phyloP scores from a whole-genome alignment of 2,329 filamentous ascomycete species.

The Phaeosphaeriaceae sp. region DNA sequence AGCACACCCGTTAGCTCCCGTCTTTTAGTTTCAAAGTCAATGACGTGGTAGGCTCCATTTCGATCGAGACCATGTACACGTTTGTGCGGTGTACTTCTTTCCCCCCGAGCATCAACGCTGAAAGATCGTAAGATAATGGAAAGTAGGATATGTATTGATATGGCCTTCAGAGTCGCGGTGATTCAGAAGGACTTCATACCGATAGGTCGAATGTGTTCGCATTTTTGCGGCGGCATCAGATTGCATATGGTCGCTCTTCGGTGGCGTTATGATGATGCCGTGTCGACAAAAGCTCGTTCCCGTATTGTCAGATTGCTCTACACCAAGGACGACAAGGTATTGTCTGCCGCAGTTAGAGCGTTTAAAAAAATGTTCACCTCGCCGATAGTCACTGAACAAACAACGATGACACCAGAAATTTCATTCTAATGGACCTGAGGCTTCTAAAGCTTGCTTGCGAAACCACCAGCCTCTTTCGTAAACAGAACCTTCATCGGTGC shows the following conservation, averaged over 20 bases:
- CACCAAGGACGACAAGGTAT: neutral
- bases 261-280: neutral
- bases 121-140: too few species aligned
- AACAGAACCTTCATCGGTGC: constrained; percentile 37
- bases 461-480: constrained; percentile 39
- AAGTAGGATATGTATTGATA: too few species aligned
- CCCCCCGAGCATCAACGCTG: neutral
- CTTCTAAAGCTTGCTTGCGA: constrained; percentile 7
- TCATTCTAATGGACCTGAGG: neutral
- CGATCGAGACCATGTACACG: neutral
- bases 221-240: too few species aligned
- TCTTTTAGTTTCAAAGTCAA: neutral
- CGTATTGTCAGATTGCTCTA: too few species aligned
- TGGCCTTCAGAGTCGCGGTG: too few species aligned
- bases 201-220: too few species aligned
- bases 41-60: neutral
- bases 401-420: neutral
- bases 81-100: neutral
- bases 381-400: neutral
- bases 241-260: neutral
- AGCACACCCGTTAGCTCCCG: constrained; percentile 6
- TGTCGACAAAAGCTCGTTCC: too few species aligned
- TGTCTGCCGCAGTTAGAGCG: neutral
- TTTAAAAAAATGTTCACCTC: neutral
- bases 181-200: too few species aligned